A percentile compares a stretch with the other conserved stretches of the same genome.
Conservation (phyloP, 1,139 yeast species). For the Pneumocystis murina region DNA sequence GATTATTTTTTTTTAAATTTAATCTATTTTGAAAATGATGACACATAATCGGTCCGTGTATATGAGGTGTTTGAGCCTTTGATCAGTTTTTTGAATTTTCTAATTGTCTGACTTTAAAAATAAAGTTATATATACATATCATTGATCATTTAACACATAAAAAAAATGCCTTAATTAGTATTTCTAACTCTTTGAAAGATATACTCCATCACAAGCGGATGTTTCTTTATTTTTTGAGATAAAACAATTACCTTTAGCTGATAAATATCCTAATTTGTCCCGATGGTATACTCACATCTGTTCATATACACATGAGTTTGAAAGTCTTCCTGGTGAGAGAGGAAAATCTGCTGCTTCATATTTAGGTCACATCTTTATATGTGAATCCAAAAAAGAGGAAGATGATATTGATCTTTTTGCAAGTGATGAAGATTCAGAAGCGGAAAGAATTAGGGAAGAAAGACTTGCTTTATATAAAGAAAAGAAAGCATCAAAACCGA, state of each 20-base stretch:
- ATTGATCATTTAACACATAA: not conserved
- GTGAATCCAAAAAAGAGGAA: constrained; percentile 60
- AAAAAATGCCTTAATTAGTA: not conserved
- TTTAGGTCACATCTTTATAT: constrained; percentile 51
- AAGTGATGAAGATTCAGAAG: constrained; percentile 80
- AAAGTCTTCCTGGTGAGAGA: constrained; percentile 25
- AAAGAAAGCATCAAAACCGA: constrained; percentile 92
- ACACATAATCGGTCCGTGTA: constrained; percentile 69
- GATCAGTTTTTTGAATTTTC: constrained; percentile 36
- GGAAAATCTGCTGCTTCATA: constrained; percentile 25
- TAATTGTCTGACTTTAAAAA: constrained; percentile 10
- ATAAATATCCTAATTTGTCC: constrained; percentile 81
- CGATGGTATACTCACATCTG: constrained; percentile 99
- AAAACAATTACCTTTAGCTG: constrained; percentile 39
- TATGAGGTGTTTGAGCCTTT: constrained; percentile 83
- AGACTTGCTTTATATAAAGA: constrained; percentile 96
- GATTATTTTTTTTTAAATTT: constrained; percentile 24
- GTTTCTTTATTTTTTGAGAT: constrained; percentile 85
- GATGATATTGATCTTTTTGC: constrained; percentile 93
- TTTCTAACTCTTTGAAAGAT: constrained; percentile 28
- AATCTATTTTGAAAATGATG: constrained; percentile 41
- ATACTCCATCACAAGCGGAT: constrained; percentile 89
- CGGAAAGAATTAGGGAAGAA: constrained; percentile 91
- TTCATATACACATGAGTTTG: constrained; percentile 71
- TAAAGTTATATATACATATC: not conserved